Percentiles rank a stretch among this genome's conserved stretches.
phyloP scores from a whole-genome alignment of 140 eudicot genomes.

The Bidens hawaiensis region DNA sequence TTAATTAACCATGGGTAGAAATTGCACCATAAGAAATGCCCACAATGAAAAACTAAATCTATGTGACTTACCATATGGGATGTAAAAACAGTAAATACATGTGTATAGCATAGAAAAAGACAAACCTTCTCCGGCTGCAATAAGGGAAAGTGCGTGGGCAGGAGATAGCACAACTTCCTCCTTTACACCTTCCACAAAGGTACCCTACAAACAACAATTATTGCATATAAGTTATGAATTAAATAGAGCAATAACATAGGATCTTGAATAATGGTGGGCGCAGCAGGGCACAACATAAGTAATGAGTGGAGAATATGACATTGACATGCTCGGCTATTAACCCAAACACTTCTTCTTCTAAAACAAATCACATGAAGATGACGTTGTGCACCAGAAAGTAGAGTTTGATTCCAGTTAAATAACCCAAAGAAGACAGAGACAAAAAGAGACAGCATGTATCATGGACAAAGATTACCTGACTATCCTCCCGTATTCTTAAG shows the following conservation, averaged over 20 bases:
- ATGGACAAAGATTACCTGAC: slow-evolving; percentile 54
- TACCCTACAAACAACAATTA: slow-evolving; percentile 56
- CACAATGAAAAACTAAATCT: slow-evolving; percentile 1
- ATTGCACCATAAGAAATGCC: not conserved
- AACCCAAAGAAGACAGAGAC: slow-evolving; percentile 4
- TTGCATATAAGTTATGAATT: slow-evolving; percentile 2
- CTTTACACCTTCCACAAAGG: slow-evolving; percentile 93
- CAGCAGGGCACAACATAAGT: not conserved
- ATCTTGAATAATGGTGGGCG: not conserved
- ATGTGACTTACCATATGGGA: not conserved
- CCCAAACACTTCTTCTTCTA: too few relatives aligned
- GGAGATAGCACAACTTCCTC: slow-evolving; percentile 98
- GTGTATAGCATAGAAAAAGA: slow-evolving; percentile 12
- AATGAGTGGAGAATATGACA: not conserved
- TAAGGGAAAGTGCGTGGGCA: slow-evolving; percentile 95
- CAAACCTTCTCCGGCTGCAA: slow-evolving; percentile 98
- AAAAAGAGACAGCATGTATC: slow-evolving; percentile 1
- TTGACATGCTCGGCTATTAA: slow-evolving; percentile 11
- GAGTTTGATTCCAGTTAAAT: not conserved
- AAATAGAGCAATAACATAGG: not conserved
- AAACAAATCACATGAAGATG: not conserved
- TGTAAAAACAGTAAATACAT: not conserved
- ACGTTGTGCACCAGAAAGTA: not conserved
- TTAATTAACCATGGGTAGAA: slow-evolving; percentile 1
- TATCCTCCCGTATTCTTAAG: slow-evolving; percentile 86